phyloP scores from a whole-genome alignment of 2,329 filamentous ascomycete genomes.

The Epichloe sibirici region DNA sequence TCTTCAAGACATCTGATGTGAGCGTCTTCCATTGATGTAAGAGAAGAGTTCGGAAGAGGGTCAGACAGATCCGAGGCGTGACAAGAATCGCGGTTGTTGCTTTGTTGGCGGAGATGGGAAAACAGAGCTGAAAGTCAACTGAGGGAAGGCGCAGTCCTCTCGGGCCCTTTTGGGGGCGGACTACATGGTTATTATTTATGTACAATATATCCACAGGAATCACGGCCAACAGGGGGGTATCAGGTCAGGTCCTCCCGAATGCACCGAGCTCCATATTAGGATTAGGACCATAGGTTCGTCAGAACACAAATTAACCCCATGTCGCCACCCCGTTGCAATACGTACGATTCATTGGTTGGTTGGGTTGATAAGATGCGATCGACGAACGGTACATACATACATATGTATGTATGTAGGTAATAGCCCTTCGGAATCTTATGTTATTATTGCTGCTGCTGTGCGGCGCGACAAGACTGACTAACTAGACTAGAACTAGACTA shows the following conservation, averaged over 20 bases:
- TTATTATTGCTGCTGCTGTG: background rate
- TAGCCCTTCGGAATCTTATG: background rate
- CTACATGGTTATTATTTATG: background rate
- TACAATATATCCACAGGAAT: background rate
- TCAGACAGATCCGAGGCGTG: background rate
- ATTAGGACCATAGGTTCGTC: background rate
- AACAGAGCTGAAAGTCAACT: background rate
- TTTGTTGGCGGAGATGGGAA: background rate
- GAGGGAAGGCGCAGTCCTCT: background rate
- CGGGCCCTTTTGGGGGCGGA: background rate
- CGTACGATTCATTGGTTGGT: background rate
- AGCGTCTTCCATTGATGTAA: slow-evolving; percentile 8
- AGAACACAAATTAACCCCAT: background rate
- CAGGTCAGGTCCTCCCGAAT: too few relatives aligned
- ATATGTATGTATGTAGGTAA: too few relatives aligned
- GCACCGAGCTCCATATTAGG: background rate
- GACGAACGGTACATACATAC: background rate
- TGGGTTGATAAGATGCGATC: background rate
- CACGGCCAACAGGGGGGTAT: background rate
- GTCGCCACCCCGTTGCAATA: background rate
- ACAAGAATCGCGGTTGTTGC: background rate
- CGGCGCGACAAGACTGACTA: background rate
- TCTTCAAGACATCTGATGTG: slow-evolving; percentile 8
- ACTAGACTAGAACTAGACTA: too few relatives aligned
- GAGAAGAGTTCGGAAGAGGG: background rate